Evolutionary conservation across 2,329 filamentous ascomycete genomes (phyloP), one percentile per base, ranked within the genome.

Genomic region (Xylariomycetidae sp.): DNA sequence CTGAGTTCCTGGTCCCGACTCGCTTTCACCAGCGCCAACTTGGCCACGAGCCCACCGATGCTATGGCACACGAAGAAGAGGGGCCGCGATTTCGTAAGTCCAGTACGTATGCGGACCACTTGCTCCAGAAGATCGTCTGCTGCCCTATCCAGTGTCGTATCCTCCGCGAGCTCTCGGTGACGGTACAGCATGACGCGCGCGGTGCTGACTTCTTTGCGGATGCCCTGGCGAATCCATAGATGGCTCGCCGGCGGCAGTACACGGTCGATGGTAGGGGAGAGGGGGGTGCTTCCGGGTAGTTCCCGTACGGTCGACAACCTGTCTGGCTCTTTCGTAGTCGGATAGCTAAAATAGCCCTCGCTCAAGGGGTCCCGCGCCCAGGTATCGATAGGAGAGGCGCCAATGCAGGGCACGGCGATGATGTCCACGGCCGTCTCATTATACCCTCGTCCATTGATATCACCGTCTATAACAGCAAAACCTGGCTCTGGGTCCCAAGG

Each of bases 51-150:
- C 0, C 76, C 76, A 1, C 76, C 76, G 5, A 79, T 63, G 29
- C 75, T 77, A 37, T 81, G 76, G 9, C 67, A 75, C 10, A 80
- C 62, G 47, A 80, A 77, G 39, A 80, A 65, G 3, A 80, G 44
- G 0, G 76, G 76, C 5, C 76, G 65, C 2, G 57, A 56, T 25
- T 53, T 54, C 14, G 52, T 49, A 30, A 55, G 25, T 1, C 45
- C 48, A 5, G 39, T 39, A 15, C 67, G 52, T 32, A 64, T 47
- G 22, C 43, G 52, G 17, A 43, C 42, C 9, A 75, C 40, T 17
- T 71, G 60, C 4, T 64, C 52, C 10, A 76, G 47, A 27, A 76
- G 47, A 26, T 67, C 64, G 14, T 66, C 59, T 2, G 72, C 68
- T 16, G 74, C 54, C 0, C 44, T 39, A 3, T 62, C 59, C 26